Evolutionary conservation across 257 asterid genomes (phyloP), one percentile per base, ranked within the genome.

Genomic region (Solanum dulcamara): DNA sequence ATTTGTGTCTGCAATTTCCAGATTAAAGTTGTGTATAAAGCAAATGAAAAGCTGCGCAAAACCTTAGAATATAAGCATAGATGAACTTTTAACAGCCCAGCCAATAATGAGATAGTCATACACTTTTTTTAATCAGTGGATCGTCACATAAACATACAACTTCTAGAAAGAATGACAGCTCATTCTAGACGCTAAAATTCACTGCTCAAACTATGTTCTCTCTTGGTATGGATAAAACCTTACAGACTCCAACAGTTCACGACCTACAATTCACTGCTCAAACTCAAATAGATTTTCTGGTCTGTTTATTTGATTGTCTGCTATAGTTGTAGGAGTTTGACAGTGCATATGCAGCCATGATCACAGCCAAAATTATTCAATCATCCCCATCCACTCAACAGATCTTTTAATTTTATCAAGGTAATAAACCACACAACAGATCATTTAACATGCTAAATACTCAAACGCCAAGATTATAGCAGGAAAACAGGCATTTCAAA

Each of bases 1-100:
- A 92, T 81, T 86, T 97, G 99, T 83, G 99, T 92, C 99, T 97
- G 93, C 90, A 87, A 32, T 66, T 67, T 82, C 57, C 28, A 82
- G 42, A 77, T 60, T 82, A 15, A 26, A 60, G 1, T 68, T 28
- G 48, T 51, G 53, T 22, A 38, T 22, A 37, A 18, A 84, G 71
- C 64, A 32, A 22, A 53, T 35, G 55, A 33, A 71, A 71, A 68
- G 50, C 24, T 26, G 24, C 4, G n/a, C n/a, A 75, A 44, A 46
- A 46, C 83, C 62, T 77, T 77, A 32, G 38, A 32, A 77, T 48
- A 57, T 28, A 57, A 57, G 22, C 13, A 57, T 57, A 28, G 62
- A 77, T 48, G 62, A 4, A 10, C 15, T 17, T 77, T 46, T 10
- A 77, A 46, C 83, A 77, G 60, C 28, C 38, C 40, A 46, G 9